Evolutionary conservation across 176 grass and related monocot species (phyloP), one percentile per base, ranked within the genome.

Genomic region (Zea luxurians): DNA sequence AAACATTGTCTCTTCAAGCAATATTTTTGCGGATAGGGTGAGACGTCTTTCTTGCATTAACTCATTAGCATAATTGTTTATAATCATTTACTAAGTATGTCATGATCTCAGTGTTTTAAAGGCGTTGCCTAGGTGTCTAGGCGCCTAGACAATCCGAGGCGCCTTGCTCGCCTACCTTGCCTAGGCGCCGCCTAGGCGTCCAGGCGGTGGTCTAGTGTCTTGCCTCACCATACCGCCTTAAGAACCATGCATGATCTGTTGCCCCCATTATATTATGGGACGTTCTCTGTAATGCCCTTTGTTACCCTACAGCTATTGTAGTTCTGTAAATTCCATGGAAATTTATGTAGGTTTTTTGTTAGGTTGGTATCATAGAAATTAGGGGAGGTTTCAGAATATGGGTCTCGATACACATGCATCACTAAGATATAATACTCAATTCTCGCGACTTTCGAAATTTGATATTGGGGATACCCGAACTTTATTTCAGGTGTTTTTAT

Each of bases 21-120:
- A 86, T 81, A 49, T 63, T 71, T 88, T 79, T 86, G 8, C 78
- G 49, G 88, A 93, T 66, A 90, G 86, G 88, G 91, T 93, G 77
- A 86, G 85, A 82, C 83, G 15, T 78, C 40, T 71, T 55, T 71
- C 50, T 35, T 45, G 8, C 12, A 55, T 40, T 48, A 58, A 18
- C 57, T 67, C 38, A 52, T 81, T 41, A 27, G 27, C 27, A 27
- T 55, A 61, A 7, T 53, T 80, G 4, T 75, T 89, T 78, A 10
- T 64, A 27, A 78, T 53, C 37, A 45, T 71, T 64, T 53, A 20
- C 48, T 61, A 7, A 77, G 35, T 36, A 21, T 48, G 37, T 13
- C 42, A 65, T 71, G 69, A 27, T 27, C 27, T 27, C 27, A 27
- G 27, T 27, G 27, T 27, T 27, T 27, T 27, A 27, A 27, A 27